Percentiles rank a stretch among this genome's conserved stretches.
Conservation (phyloP, 1,284 basidiomycete species). For the Volvariella surrecta region DNA sequence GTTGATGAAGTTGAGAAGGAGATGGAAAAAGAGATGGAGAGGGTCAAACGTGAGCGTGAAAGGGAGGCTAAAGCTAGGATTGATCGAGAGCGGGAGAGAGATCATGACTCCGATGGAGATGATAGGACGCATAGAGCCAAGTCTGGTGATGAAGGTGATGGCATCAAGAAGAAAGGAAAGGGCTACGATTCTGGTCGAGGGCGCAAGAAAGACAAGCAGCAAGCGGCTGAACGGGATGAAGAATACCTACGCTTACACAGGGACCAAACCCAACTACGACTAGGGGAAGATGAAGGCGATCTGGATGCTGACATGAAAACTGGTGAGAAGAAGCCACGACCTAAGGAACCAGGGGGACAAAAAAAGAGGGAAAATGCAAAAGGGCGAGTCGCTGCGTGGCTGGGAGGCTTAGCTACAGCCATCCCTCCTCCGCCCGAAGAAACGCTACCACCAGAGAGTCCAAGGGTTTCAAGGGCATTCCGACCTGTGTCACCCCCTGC, state of each 20-base stretch:
- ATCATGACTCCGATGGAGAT: conserved; percentile 37
- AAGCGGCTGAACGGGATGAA: conserved; percentile 5
- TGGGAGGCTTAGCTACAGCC: conserved; percentile 52
- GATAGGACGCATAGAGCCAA: conserved; percentile 41
- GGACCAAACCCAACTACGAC: no score
- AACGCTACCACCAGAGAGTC: conserved; percentile 17
- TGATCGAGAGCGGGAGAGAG: conserved; percentile 18
- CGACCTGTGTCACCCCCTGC: neutral
- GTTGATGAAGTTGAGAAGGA: conserved; percentile 29
- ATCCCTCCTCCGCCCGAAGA: conserved; percentile 33
- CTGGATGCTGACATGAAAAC: conserved; percentile 21
- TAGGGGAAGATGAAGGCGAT: conserved; percentile 10
- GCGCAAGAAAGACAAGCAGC: conserved; percentile 17
- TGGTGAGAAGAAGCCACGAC: conserved; percentile 16
- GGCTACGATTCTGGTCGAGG: conserved; percentile 4
- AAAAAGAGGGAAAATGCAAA: conserved; percentile 37
- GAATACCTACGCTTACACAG: neutral
- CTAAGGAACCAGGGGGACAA: conserved; percentile 12
- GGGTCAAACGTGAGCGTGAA: conserved; percentile 14
- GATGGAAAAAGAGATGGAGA: conserved; percentile 15
- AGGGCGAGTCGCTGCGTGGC: conserved; percentile 69
- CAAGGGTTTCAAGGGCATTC: conserved; percentile 16
- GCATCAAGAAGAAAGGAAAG: conserved; percentile 17
- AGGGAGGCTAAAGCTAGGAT: conserved; percentile 10
- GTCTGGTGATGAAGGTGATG: conserved; percentile 23